Conservation (phyloP, 768 basidiomycete genomes). For the Ramaria sp. region DNA sequence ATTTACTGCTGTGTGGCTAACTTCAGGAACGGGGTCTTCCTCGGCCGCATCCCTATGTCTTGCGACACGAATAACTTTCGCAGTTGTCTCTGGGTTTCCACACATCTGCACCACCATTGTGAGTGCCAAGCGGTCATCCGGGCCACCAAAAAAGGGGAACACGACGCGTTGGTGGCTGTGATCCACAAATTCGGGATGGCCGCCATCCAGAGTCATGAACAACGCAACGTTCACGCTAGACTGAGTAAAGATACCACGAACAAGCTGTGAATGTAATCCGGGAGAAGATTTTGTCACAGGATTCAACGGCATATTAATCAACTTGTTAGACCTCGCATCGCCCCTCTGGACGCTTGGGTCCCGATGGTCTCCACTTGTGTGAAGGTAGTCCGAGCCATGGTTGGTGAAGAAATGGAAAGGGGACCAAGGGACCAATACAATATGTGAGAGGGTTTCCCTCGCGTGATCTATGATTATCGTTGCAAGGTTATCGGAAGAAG, state of each 20-base stretch:
- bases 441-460: slow-evolving; percentile 42
- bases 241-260: slow-evolving; percentile 68
- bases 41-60: slow-evolving; percentile 30
- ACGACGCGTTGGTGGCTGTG: slow-evolving; percentile 52
- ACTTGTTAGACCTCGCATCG: slow-evolving; percentile 31
- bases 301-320: slow-evolving; percentile 64
- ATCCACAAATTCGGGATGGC: slow-evolving; percentile 20
- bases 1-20: background rate
- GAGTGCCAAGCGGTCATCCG: slow-evolving; percentile 82
- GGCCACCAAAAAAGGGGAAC: slow-evolving; percentile 89
- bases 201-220: slow-evolving; percentile 71
- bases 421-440: slow-evolving; percentile 80
- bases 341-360: slow-evolving; percentile 12
- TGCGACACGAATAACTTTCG: slow-evolving; percentile 60
- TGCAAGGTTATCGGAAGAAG: slow-evolving; percentile 26
- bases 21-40: background rate
- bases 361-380: slow-evolving; percentile 1
- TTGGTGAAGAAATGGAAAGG: slow-evolving; percentile 24
- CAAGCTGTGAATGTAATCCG: slow-evolving; percentile 67
- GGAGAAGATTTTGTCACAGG: slow-evolving; percentile 33
- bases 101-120: slow-evolving; percentile 81
- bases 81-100: slow-evolving; percentile 50
- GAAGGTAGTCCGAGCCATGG: slow-evolving; percentile 8
- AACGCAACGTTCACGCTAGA: slow-evolving; percentile 67
- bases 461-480: slow-evolving; percentile 62